Percentiles rank a stretch among this genome's conserved stretches.
phyloP scores from a whole-genome alignment of 2,329 filamentous ascomycete genomes.

The Thielaviopsis populi region DNA sequence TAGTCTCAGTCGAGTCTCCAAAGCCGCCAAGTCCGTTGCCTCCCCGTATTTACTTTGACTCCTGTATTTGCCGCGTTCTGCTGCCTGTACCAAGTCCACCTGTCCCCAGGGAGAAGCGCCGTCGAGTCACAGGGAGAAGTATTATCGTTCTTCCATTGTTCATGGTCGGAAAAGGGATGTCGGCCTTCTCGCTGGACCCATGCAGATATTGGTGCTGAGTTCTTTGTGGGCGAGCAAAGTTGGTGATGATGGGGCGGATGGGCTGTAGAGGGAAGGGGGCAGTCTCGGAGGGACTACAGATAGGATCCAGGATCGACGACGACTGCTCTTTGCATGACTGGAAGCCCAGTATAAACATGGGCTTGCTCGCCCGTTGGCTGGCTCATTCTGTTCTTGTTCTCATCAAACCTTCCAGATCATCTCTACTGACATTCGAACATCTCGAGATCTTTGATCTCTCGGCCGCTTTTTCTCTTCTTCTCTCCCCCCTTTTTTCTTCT shows the following conservation, averaged over 20 bases:
- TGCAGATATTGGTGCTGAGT: not conserved
- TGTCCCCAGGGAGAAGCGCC: not conserved
- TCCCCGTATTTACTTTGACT: not conserved
- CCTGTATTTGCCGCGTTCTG: not conserved
- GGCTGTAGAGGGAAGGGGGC: not conserved
- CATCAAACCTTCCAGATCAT: slow-evolving; percentile 1
- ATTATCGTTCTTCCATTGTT: not conserved
- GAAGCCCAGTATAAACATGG: not conserved
- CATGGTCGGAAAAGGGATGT: not conserved
- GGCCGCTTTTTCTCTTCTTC: slow-evolving; percentile 1
- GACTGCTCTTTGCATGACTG: not conserved
- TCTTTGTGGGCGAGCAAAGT: not conserved
- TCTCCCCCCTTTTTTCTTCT: slow-evolving; percentile 2
- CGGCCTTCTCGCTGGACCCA: not conserved
- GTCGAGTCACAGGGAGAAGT: not conserved
- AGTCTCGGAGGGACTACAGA: not conserved
- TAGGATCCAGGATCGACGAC: not conserved
- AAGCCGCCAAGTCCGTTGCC: not conserved
- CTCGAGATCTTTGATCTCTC: slow-evolving; percentile 7
- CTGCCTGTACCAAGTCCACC: not conserved
- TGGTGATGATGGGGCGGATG: not conserved
- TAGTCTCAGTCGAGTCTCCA: not conserved
- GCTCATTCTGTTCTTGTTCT: not conserved
- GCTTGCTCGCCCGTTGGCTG: not conserved
- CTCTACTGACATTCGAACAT: not conserved